phyloP scores from a whole-genome alignment of 345 rosid species.

The Melaleuca quinquenervia region DNA sequence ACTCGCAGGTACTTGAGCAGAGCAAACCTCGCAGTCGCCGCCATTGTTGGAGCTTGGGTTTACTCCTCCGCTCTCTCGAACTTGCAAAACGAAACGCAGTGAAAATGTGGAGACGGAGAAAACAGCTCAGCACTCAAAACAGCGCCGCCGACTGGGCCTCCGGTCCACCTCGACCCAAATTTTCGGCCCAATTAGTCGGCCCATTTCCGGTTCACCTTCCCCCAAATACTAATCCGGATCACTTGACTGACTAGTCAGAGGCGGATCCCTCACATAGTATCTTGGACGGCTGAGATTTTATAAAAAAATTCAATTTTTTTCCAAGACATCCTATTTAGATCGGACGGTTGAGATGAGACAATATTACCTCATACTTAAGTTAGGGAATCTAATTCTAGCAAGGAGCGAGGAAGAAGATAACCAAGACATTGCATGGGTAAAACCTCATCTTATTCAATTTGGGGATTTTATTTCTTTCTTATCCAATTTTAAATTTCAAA shows the following conservation, averaged over 20 bases:
- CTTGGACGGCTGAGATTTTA: too few species aligned
- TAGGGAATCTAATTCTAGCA: too few species aligned
- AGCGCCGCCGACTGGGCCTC: background rate
- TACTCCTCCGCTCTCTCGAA: constrained; percentile 5
- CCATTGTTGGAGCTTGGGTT: background rate
- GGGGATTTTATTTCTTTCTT: background rate
- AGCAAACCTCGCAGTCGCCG: constrained; percentile 59
- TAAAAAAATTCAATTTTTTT: too few species aligned
- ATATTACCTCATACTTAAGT: too few species aligned
- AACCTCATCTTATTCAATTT: background rate
- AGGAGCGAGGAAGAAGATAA: background rate
- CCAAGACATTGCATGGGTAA: fast-evolving
- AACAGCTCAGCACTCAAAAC: background rate
- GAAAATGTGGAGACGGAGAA: background rate
- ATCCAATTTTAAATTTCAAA: background rate
- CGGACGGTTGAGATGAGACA: too few species aligned
- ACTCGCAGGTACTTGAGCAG: constrained; percentile 70
- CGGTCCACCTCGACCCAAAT: background rate
- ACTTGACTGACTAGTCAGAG: too few species aligned
- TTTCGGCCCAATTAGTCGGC: background rate
- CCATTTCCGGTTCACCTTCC: background rate
- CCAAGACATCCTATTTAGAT: too few species aligned
- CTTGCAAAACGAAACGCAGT: background rate
- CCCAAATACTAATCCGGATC: too few species aligned
- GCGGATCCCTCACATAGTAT: too few species aligned